A percentile compares a stretch with the other conserved stretches of the same genome.
These are phyloP conservation scores for Neurospora discreta DNA, from an alignment of 495 filamentous ascomycete genomes.

Conservation along the genomic window DNA sequence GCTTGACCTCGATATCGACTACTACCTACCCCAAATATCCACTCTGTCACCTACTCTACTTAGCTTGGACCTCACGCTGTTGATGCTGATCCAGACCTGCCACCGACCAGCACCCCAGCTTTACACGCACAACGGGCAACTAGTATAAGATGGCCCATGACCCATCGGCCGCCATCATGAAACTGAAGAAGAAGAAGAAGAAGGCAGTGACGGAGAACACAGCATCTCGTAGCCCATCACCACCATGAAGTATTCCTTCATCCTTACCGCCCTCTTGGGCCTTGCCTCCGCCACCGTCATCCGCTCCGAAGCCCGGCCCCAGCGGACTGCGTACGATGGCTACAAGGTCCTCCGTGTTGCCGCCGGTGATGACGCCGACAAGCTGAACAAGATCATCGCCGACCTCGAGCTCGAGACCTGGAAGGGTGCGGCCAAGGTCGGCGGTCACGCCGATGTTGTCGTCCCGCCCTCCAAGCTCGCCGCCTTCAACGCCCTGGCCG, in stretches of 20 bases:
- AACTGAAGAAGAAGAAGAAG: neutral
- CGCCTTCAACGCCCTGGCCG: slow-evolving; percentile 12
- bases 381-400: slow-evolving; percentile 13
- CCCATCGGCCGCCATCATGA: neutral
- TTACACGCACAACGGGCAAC: neutral
- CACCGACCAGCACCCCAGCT: neutral
- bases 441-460: slow-evolving; percentile 18
- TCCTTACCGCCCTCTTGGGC: slow-evolving; percentile 8
- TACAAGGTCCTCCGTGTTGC: slow-evolving; percentile 22
- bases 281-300: slow-evolving; percentile 6
- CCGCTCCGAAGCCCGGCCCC: slow-evolving; percentile 1
- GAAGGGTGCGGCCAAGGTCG: slow-evolving; percentile 17
- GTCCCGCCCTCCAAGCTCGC: slow-evolving; percentile 15
- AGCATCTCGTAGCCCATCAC: neutral
- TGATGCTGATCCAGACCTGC: neutral
- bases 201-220: neutral
- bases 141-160: neutral
- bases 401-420: slow-evolving; percentile 20
- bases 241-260: slow-evolving; percentile 8
- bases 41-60: neutral
- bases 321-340: slow-evolving; percentile 16
- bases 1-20: neutral
- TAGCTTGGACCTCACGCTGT: neutral
- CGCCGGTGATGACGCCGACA: slow-evolving; percentile 12
- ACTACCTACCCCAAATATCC: neutral